Percentiles rank a stretch among this genome's conserved stretches.
These are phyloP conservation scores for Dipteronia dyeriana DNA, from an alignment of 345 rosid genomes.

Conservation along the genomic window DNA sequence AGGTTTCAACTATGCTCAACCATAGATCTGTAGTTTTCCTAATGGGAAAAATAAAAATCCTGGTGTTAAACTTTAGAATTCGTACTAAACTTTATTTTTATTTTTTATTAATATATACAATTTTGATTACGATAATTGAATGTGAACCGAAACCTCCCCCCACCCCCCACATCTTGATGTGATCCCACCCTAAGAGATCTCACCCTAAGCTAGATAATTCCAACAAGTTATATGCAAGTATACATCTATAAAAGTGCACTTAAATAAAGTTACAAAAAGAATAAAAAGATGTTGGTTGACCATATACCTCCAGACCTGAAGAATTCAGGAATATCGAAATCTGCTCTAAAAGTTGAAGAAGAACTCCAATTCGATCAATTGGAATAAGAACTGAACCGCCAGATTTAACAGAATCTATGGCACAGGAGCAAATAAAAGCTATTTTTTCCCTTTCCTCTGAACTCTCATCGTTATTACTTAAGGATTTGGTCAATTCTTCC, in stretches of 20 bases:
- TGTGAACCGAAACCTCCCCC: not conserved
- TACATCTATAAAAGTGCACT: not conserved
- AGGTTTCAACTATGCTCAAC: not conserved
- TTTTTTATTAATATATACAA: not conserved
- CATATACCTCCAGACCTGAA: constrained; percentile 46
- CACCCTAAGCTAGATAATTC: not conserved
- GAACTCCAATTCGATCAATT: constrained; percentile 50
- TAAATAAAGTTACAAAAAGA: not conserved
- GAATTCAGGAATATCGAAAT: constrained; percentile 52
- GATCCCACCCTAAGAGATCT: too few species aligned
- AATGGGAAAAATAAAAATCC: not conserved
- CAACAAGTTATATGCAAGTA: not conserved
- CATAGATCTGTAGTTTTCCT: not conserved
- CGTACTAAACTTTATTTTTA: not conserved
- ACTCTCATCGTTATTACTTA: constrained; percentile 43
- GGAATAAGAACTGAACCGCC: constrained; percentile 84
- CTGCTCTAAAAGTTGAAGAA: constrained; percentile 70
- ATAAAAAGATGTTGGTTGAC: not conserved
- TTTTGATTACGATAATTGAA: not conserved
- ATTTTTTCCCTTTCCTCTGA: constrained; percentile 68
- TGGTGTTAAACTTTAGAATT: not conserved
- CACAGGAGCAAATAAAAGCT: constrained; percentile 64
- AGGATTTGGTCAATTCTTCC: constrained; percentile 41
- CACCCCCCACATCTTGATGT: not conserved
- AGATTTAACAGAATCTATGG: constrained; percentile 57